phyloP scores from a whole-genome alignment of 805 yeast species.

The Clavispora vitiphila region DNA sequence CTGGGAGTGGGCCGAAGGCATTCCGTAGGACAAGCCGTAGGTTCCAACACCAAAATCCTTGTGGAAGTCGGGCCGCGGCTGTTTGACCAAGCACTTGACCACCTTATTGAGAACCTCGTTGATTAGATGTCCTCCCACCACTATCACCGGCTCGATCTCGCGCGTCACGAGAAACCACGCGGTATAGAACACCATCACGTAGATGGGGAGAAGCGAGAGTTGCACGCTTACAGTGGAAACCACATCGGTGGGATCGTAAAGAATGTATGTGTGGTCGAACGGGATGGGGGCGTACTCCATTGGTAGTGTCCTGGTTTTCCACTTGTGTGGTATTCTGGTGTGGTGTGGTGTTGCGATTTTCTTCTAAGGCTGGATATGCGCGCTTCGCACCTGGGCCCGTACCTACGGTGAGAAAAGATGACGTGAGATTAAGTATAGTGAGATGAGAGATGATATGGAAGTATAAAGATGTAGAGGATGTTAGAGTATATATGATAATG shows the following conservation, averaged over 20 bases:
- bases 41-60: constrained; percentile 41
- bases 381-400: no score
- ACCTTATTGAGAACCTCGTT: constrained; percentile 71
- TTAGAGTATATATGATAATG: constrained; percentile 3
- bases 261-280: constrained; percentile 81
- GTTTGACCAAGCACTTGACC: constrained; percentile 57
- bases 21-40: constrained; percentile 68
- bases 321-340: no score
- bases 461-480: constrained; percentile 1
- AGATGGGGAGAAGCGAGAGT: constrained; percentile 76
- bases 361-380: no score
- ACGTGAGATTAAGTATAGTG: background rate
- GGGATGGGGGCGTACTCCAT: constrained; percentile 36
- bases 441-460: constrained; percentile 6
- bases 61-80: constrained; percentile 68
- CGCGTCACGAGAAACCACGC: constrained; percentile 80
- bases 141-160: constrained; percentile 78
- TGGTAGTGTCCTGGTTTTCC: no score
- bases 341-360: no score
- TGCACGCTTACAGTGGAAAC: constrained; percentile 62
- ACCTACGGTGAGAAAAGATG: no score
- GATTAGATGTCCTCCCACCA: constrained; percentile 80
- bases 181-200: constrained; percentile 69
- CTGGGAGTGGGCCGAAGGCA: constrained; percentile 97
- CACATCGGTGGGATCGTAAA: constrained; percentile 64